Evolutionary conservation across 768 basidiomycete genomes (phyloP).

Genomic region (Strobilomyces echinocephalus): DNA sequence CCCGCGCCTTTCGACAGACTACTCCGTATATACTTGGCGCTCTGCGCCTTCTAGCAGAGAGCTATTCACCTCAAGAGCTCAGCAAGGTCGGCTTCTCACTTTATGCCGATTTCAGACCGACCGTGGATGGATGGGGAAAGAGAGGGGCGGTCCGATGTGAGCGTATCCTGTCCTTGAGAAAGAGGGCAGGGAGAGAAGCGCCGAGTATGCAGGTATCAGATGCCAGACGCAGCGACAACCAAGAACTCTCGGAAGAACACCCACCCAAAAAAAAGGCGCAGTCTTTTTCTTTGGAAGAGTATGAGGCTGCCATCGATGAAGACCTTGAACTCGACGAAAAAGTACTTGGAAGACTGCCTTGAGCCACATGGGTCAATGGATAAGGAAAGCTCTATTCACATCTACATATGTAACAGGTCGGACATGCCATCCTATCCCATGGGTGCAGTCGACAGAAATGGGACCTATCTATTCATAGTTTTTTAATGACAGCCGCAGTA

Average conservation of each 20-base stretch:
- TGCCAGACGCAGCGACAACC: background rate
- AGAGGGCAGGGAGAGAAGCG: conserved; percentile 21
- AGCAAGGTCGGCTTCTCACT: conserved; percentile 68
- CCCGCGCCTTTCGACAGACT: conserved; percentile 73
- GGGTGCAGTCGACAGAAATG: background rate
- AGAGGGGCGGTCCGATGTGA: conserved; percentile 68
- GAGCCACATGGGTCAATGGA: conserved; percentile 1
- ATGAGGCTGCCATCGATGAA: conserved; percentile 47
- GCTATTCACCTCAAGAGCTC: conserved; percentile 54
- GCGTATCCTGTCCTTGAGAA: conserved; percentile 59
- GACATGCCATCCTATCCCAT: conserved; percentile 1
- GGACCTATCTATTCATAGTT: conserved; percentile 39
- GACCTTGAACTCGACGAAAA: conserved; percentile 45
- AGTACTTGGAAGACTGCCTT: conserved; percentile 26
- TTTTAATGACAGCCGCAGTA: conserved; percentile 87
- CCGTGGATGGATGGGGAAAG: conserved; percentile 79
- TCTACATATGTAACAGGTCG: conserved; percentile 24
- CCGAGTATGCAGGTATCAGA: conserved; percentile 10
- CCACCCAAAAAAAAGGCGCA: conserved; percentile 47
- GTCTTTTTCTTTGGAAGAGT: conserved; percentile 43
- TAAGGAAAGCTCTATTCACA: conserved; percentile 21
- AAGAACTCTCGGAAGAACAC: conserved; percentile 20
- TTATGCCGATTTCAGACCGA: conserved; percentile 85
- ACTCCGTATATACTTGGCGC: conserved; percentile 75
- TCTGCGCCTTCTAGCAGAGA: conserved; percentile 60